Evolutionary conservation across 148 eudicot species (phyloP).

Genomic region (Camellia sinensis): DNA sequence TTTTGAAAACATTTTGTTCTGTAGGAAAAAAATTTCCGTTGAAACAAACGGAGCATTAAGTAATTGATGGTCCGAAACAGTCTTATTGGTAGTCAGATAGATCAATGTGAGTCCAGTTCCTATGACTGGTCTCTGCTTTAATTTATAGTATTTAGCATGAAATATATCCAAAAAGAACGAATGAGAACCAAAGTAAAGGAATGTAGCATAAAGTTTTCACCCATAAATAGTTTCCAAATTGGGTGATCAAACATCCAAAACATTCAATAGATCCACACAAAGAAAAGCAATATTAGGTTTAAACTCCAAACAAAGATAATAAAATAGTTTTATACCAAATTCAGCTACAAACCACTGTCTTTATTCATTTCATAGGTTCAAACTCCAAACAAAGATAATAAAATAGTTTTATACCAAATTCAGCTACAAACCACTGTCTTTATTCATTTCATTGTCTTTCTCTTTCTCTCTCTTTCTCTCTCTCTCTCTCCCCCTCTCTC

Average conservation of each 20-base stretch:
- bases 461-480: too few species aligned
- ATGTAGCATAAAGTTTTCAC: not conserved
- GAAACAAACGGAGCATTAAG: not conserved
- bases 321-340: not conserved
- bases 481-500: too few species aligned
- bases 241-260: slow-evolving; percentile 2
- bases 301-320: not conserved
- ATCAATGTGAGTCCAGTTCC: not conserved
- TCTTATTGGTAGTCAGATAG: not conserved
- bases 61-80: not conserved
- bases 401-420: not conserved
- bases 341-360: not conserved
- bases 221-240: not conserved
- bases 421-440: not conserved
- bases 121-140: not conserved
- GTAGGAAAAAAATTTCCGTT: too few species aligned
- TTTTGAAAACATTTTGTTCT: too few species aligned
- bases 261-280: not conserved
- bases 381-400: not conserved
- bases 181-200: not conserved
- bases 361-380: not conserved
- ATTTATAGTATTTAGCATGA: not conserved
- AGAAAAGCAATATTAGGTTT: not conserved
- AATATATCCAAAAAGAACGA: not conserved
- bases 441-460: too few species aligned